phyloP scores from a whole-genome alignment of 148 eudicot species.

The Dianthus caryophyllus region DNA sequence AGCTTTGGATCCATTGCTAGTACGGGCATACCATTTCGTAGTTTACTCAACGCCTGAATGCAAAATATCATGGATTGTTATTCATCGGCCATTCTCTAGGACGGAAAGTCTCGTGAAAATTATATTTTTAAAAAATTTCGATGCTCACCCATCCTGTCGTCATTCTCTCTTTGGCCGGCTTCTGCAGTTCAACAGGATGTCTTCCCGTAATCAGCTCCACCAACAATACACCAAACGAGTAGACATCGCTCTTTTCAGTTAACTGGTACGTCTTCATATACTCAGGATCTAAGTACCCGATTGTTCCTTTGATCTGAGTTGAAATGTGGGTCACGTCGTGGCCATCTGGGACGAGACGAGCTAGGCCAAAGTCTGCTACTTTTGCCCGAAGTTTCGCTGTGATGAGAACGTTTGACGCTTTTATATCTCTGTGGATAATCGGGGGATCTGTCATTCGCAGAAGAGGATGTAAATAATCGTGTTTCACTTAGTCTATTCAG shows the following conservation, averaged over 20 bases:
- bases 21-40: constrained; percentile 55
- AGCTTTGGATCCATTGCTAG: constrained; percentile 70
- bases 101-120: not conserved
- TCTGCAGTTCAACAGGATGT: constrained; percentile 50
- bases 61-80: not conserved
- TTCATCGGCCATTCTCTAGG: not conserved
- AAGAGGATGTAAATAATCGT: constrained; percentile 7
- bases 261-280: constrained; percentile 67
- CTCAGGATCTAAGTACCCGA: constrained; percentile 84
- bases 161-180: constrained; percentile 38
- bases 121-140: not conserved
- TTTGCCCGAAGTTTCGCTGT: constrained; percentile 72
- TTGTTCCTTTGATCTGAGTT: constrained; percentile 74
- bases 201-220: constrained; percentile 70
- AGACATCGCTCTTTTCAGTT: constrained; percentile 82
- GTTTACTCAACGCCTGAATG: constrained; percentile 52
- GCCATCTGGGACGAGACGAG: constrained; percentile 54
- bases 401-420: constrained; percentile 70
- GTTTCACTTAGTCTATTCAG: no score
- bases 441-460: constrained; percentile 60
- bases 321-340: constrained; percentile 59
- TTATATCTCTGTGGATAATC: constrained; percentile 87
- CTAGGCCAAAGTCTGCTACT: constrained; percentile 88
- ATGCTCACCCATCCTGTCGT: constrained; percentile 67
- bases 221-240: constrained; percentile 74